phyloP scores from a whole-genome alignment of 148 eudicot genomes.

The Pouteria glomerata region DNA sequence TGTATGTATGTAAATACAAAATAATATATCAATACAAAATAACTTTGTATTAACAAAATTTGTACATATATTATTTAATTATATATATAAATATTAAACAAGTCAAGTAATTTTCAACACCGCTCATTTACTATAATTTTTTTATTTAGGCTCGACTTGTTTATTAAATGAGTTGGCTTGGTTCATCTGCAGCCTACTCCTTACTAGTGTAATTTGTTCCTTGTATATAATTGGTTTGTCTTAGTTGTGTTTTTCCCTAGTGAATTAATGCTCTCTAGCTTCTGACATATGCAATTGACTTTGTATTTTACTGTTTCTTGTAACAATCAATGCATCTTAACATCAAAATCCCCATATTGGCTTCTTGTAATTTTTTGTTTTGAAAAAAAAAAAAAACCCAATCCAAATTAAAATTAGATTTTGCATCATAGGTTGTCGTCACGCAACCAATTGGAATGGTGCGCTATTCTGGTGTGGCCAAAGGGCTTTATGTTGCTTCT shows the following conservation, averaged over 20 bases:
- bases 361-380: conserved; percentile 3
- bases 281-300: background rate
- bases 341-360: background rate
- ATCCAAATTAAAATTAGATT: background rate
- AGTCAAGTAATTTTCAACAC: no score
- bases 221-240: background rate
- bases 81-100: no score
- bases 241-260: background rate
- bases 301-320: background rate
- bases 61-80: no score
- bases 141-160: no score
- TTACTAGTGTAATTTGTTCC: background rate
- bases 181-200: no score
- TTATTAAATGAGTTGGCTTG: no score
- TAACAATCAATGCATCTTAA: background rate
- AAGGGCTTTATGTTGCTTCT: conserved; percentile 88
- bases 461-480: conserved; percentile 86
- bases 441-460: conserved; percentile 78
- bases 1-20: no score
- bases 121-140: no score
- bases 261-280: conserved; percentile 2
- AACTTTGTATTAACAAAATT: no score
- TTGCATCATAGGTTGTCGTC: conserved; percentile 48
- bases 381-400: background rate
- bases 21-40: no score